Base-by-base conservation (phyloP, 208 protist species). In the Histomonas meleagridis region DNA sequence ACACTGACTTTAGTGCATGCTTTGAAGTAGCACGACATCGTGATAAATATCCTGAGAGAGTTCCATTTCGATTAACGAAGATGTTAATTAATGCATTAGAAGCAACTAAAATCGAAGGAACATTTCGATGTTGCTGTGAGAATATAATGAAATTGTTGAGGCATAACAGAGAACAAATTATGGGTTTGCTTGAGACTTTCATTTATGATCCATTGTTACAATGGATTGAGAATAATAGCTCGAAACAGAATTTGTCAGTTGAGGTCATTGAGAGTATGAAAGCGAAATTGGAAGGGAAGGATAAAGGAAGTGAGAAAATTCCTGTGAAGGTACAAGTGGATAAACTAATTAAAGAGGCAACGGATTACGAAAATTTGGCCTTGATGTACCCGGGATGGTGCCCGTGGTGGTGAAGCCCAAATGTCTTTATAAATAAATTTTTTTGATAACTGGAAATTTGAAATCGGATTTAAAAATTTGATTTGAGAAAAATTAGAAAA, bases 151-250 rank as follows among this genome's bases (percentile, higher is more conserved):
- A 5, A 14, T 32, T 91, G 5, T 46, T 91, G 55, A 60, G 86
- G 32, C 43, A 3, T 5, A 91, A 65, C 43, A 32, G 18, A 10
- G 86, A 91, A 60, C 23, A 9, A 23, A 69, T 91, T 21, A 70
- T 65, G n/a, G n/a, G 35, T 69, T 23, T 91, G 0, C 86, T 91
- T 46, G 86, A 91, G 23, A 53, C 53, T 38, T 91, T 91, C 26
- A 40, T 91, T 91, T 91, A 91, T 53, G 86, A 91, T 49, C 86
- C 86, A 35, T 95, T 98, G 21, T 23, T 65, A 18, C 49, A 91
- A 38, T 91, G 86, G 86, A 70, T n/a, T 21, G 35, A 46, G 32
- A 32, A 51, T 9, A 40, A 32, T 4, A 55, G 21, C 10, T 38
- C 46, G 7, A 49, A 32, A 2, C 32, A 81, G 26, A 91, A 65